phyloP scores from a whole-genome alignment of 2,329 filamentous ascomycete species.

The Coniochaeta sp. region DNA sequence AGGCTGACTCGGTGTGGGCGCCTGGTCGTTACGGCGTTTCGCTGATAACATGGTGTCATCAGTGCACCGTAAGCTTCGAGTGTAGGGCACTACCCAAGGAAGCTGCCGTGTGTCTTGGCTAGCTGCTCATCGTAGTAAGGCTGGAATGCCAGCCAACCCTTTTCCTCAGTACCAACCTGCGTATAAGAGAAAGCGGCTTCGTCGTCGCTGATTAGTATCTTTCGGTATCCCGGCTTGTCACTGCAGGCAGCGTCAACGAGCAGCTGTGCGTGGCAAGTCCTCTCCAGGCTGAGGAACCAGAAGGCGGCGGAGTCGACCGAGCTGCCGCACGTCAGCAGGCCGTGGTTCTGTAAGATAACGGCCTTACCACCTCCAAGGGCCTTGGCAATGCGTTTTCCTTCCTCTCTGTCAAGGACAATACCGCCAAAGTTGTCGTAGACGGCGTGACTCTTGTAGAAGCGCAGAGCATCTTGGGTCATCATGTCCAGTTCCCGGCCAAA shows the following conservation, averaged over 20 bases:
- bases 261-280: constrained; percentile 50
- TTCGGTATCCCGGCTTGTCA: neutral
- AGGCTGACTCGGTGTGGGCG: too few relatives aligned
- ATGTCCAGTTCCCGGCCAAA: constrained; percentile 51
- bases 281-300: constrained; percentile 51
- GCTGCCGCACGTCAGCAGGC: constrained; percentile 48
- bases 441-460: constrained; percentile 46
- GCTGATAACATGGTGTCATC: too few relatives aligned
- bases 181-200: neutral
- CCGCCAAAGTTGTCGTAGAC: constrained; percentile 54
- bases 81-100: neutral
- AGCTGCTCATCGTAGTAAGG: constrained; percentile 1
- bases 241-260: constrained; percentile 44
- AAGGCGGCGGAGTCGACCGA: constrained; percentile 59
- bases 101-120: neutral
- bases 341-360: constrained; percentile 53
- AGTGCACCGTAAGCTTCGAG: too few relatives aligned
- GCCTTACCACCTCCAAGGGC: constrained; percentile 44
- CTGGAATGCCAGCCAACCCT: constrained; percentile 2
- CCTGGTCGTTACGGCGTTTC: too few relatives aligned
- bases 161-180: neutral
- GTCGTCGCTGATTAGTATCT: neutral
- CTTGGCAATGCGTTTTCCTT: constrained; percentile 45
- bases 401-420: constrained; percentile 47
- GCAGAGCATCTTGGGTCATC: constrained; percentile 38